Evolutionary conservation across 108 stramenopile species (phyloP), one percentile per base, ranked within the genome.

Genomic region (Cyclotella sp.): DNA sequence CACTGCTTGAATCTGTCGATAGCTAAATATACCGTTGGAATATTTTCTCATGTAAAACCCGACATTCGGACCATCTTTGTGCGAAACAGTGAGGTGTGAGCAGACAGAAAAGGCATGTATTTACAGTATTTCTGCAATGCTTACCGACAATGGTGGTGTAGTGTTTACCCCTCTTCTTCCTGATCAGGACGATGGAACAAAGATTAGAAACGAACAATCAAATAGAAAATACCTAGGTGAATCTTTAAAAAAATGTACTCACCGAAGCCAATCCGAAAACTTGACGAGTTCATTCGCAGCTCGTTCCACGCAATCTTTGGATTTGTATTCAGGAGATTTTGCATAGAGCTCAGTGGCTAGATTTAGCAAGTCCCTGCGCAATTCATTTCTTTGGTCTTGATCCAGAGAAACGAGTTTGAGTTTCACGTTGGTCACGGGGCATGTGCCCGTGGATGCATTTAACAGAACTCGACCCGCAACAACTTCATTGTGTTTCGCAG

Each of bases 11-110:
- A 92, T 79, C 70, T 89, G 89, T 49, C 83, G 77, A 66, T 81
- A 92, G 53, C 82, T 88, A 76, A 93, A 88, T 18, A 27, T 72
- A 22, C 91, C 92, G 18, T 85, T 44, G 18, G 82, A 68, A 70
- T 85, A 89, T 46, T 88, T 87, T 64, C 87, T 89, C 78, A 84
- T 82, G 70, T 84, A 90, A 63, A 88, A 93, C 6, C 82, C 92
- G 18, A 89, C 77, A 69, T 93, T 93, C 40, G 92, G 85, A 19
- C 92, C 91, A 83, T 91, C 91, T 82, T 44, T 12, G 53, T 24
- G 73, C 18, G 7, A 26, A 27, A 29, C 44, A n/a, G 40, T 67
- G 28, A 14, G 47, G 49, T n/a, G 34, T 27, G 13, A 28, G 22
- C n/a, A 15, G 13, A 41, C 10, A 1, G 1, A 41, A 40, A 63